Base-by-base conservation (phyloP, 1,139 yeast species). In the Oligophagozyma castellii region DNA sequence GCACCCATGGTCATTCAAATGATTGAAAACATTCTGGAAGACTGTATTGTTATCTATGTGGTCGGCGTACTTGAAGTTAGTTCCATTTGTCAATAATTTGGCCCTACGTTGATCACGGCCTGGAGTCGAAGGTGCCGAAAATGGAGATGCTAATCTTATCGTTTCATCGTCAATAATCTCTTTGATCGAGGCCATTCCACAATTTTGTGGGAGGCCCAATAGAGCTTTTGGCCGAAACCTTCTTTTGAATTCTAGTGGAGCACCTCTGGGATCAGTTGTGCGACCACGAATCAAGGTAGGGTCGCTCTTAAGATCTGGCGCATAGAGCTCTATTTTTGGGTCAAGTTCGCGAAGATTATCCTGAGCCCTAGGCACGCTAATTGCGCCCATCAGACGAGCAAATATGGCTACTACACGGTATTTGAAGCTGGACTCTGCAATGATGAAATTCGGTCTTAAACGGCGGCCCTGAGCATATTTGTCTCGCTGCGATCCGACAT, bases 351-450 rank as follows among this genome's bases (percentile, higher is more conserved):
- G 57, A 36, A 77, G 51, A 31, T 71, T 53, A 48, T 77, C 89
- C 50, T 76, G 86, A 2, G 81, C 75, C 43, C 86, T 56, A 33
- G 75, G 77, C 12, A 77, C 86, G 0, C 84, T 83, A 23, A 76
- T 75, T 2, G 80, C 70, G 27, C 73, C 66, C 2, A 75, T 65
- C 40, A 72, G 53, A 32, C 60, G 56, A 6, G 83, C 72, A 34
- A 71, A 57, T 2, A 64, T 48, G 2, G 83, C 81, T 33, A 77
- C 63, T 28, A 71, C 55, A 27, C 48, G 51, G 34, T 68, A 57
- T 33, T 67, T 58, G 42, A 69, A 69, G 3, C 81, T 71, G 12
- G 65, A 63, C 15, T 74, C 79, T 3, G 89, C 89, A 31, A 75
- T 73, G 34, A 73, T 59, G 35, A 70, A 65, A 46, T 40, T 65